Evolutionary conservation across 1,284 basidiomycete genomes (phyloP), one percentile per base, ranked within the genome.

Genomic region (Ceratobasidium sp.): DNA sequence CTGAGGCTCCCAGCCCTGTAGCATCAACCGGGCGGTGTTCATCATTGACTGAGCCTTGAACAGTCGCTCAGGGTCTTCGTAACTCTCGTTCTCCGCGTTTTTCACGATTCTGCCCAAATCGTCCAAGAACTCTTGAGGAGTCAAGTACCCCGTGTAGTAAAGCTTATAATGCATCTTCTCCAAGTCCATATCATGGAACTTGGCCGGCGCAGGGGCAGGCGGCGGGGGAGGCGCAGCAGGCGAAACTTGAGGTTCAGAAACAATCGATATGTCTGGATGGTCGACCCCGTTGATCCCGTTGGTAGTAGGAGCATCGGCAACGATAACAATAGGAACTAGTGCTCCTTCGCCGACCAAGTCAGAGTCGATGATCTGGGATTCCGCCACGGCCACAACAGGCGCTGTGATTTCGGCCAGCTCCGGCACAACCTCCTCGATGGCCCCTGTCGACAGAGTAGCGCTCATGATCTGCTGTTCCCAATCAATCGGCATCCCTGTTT

Each of bases 81-180:
- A 78, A 28, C 84, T 81, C 47, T 88, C 86, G 43, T 88, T 84
- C 55, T 88, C 84, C 0, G 97, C 93, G 77, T 99, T 99, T 77
- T 91, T 88, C 23, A 96, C 92, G 75, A 99, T 98, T 82, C 92
- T 92, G 62, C 87, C 85, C 67, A 98, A 86, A 79, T 98, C 98
- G 50, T 91, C 89, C 9, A 98, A 85, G 83, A 99, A 98, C 72
- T 94, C 89, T 62, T 89, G 87, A 0, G 94, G 92, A 0, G 95
- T 96, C 44, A 95, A 88, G 80, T 99, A 99, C 70, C 90, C 89
- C 73, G 91, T 90, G 80, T 90, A 91, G 83, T 95, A 95, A 16
- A 99, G 85, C 72, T 94, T 90, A 44, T 87, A 84, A 77, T 96
- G 92, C 88, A 99, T 96, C 76, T 87, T 90, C 79, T 98, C 97